Evolutionary conservation across 225 moss, liverwort and hornwort genomes (phyloP).

Genomic region (Pseudisothecium myosuroides): DNA sequence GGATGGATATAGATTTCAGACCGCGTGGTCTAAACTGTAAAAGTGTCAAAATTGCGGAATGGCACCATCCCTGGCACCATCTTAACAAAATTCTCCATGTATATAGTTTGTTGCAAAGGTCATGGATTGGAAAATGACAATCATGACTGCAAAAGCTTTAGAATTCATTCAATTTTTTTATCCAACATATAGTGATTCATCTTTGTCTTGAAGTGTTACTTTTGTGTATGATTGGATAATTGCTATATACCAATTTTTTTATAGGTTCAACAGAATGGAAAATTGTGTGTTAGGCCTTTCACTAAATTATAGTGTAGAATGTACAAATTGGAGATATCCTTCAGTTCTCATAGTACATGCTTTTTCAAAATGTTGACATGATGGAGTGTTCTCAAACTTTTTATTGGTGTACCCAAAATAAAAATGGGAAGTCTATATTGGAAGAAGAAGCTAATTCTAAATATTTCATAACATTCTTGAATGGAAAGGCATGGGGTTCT

Average conservation of each 20-base stretch:
- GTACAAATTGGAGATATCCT: background rate
- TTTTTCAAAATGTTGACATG: background rate
- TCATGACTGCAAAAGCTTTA: background rate
- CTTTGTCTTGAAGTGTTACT: background rate
- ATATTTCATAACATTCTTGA: background rate
- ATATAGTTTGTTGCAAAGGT: too few species aligned
- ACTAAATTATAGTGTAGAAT: background rate
- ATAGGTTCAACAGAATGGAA: background rate
- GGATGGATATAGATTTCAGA: too few species aligned
- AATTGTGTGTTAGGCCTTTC: background rate
- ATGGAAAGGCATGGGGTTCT: background rate
- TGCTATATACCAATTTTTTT: background rate
- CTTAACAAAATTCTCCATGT: too few species aligned
- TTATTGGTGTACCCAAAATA: too few species aligned
- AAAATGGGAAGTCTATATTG: background rate
- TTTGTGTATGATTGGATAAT: background rate
- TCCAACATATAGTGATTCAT: background rate
- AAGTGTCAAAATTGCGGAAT: too few species aligned
- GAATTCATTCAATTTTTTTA: background rate
- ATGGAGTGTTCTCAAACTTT: background rate
- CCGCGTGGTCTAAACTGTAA: too few species aligned
- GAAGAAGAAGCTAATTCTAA: background rate
- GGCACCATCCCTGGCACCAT: too few species aligned
- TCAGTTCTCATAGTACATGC: background rate
- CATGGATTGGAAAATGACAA: too few species aligned